Conservation (phyloP, 768 basidiomycete genomes). For the Lactarius indigo region DNA sequence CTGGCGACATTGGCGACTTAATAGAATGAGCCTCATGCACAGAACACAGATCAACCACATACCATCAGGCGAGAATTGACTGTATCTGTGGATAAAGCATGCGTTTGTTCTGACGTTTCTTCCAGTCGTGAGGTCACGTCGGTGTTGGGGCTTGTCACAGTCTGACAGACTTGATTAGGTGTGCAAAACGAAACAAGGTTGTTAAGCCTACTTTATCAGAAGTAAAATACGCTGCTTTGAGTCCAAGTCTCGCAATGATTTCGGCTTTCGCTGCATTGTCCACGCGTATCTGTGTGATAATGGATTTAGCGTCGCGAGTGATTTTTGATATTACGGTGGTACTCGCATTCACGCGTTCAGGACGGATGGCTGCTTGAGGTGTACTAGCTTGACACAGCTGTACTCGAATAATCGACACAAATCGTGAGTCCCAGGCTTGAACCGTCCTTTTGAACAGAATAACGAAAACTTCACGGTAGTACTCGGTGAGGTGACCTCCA, state of each 20-base stretch:
- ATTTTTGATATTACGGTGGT: neutral
- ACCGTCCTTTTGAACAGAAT: neutral
- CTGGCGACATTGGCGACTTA: neutral
- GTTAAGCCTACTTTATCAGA: neutral
- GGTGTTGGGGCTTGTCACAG: neutral
- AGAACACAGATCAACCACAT: neutral
- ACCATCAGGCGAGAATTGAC: neutral
- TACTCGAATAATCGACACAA: neutral
- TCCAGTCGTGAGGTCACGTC: neutral
- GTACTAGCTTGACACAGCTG: neutral
- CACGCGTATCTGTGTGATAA: conserved; percentile 4
- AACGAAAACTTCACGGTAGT: neutral
- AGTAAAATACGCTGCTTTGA: neutral
- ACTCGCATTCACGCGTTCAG: neutral
- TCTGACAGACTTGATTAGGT: neutral
- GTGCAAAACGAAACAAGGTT: neutral
- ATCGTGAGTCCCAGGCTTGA: neutral
- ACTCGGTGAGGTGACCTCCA: neutral
- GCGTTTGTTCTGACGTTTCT: neutral
- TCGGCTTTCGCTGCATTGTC: neutral
- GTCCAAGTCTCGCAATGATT: neutral
- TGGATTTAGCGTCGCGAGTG: too few species aligned
- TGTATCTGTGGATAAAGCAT: neutral
- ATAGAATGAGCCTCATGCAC: neutral
- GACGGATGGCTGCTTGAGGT: neutral